Conservation (phyloP, 164 flowering plant species). For the Cinnamomum micranthum region DNA sequence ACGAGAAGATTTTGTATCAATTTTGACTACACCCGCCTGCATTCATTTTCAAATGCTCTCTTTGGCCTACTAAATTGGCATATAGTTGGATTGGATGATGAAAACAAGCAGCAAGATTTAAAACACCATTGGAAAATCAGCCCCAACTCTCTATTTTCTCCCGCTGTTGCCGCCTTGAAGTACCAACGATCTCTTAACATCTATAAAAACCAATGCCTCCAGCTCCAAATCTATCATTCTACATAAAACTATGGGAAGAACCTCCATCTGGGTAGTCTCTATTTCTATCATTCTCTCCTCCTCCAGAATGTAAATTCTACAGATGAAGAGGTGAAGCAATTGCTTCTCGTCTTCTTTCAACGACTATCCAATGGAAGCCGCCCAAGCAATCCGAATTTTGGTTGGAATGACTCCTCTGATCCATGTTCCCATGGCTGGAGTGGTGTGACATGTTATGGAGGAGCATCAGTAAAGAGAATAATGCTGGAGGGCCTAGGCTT, state of each 20-base stretch:
- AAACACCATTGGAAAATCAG: too few relatives aligned
- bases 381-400: slow-evolving; percentile 12
- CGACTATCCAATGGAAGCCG: slow-evolving; percentile 13
- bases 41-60: too few relatives aligned
- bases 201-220: not conserved
- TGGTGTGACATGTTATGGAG: slow-evolving; percentile 25
- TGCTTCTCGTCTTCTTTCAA: slow-evolving; percentile 25
- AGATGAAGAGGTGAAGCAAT: slow-evolving; percentile 19
- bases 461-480: slow-evolving; percentile 18
- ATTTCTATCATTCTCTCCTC: slow-evolving; percentile 25
- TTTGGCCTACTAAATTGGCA: too few relatives aligned
- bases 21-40: too few relatives aligned
- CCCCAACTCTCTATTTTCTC: too few relatives aligned
- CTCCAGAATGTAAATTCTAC: slow-evolving; percentile 18
- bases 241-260: slow-evolving; percentile 18
- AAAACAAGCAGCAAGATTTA: too few relatives aligned
- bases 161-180: too few relatives aligned
- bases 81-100: too few relatives aligned
- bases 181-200: too few relatives aligned
- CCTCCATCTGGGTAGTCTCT: slow-evolving; percentile 26
- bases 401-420: slow-evolving; percentile 38
- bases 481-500: slow-evolving; percentile 25
- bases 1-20: too few relatives aligned
- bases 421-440: slow-evolving; percentile 40
- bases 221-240: not conserved